Conservation (phyloP, 2,329 filamentous ascomycete species). For the Mycocentrospora acerina region DNA sequence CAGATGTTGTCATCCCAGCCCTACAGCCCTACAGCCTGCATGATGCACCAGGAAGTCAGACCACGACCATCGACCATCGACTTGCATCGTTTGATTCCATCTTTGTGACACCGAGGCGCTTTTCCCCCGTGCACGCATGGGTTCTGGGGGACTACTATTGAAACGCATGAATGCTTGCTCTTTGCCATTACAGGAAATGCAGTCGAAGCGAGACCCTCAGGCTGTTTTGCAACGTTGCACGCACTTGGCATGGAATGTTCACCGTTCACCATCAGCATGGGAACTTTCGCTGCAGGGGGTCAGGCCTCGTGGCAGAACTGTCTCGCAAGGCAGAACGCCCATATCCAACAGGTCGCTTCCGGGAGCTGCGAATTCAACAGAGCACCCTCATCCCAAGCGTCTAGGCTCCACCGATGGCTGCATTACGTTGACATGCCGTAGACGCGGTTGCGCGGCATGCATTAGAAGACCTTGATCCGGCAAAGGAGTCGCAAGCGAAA, state of each 20-base stretch:
- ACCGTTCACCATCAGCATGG: slow-evolving; percentile 9
- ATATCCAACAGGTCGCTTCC: slow-evolving; percentile 16
- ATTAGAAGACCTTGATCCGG: no score
- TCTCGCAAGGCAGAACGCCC: neutral
- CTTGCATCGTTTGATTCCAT: slow-evolving; percentile 12
- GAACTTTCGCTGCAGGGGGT: slow-evolving; percentile 11
- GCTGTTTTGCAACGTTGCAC: slow-evolving; percentile 13
- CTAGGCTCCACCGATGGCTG: no score
- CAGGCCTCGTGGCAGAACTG: slow-evolving; percentile 22
- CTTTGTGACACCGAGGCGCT: slow-evolving; percentile 12
- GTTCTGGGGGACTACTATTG: no score
- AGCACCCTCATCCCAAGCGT: no score
- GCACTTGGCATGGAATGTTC: slow-evolving; percentile 10
- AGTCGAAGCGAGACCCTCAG: slow-evolving; percentile 2
- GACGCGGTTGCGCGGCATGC: no score
- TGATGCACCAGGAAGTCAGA: slow-evolving; percentile 10
- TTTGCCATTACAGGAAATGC: slow-evolving; percentile 5
- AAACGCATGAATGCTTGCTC: slow-evolving; percentile 13
- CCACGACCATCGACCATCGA: slow-evolving; percentile 5
- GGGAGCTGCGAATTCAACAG: slow-evolving; percentile 9
- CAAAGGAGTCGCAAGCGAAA: no score
- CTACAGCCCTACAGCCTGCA: slow-evolving; percentile 22
- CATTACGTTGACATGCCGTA: no score
- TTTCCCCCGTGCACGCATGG: no score
- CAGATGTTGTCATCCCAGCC: slow-evolving; percentile 16